Conservation (phyloP, 1,284 basidiomycete genomes). For the Mycosarcoma maydis region DNA sequence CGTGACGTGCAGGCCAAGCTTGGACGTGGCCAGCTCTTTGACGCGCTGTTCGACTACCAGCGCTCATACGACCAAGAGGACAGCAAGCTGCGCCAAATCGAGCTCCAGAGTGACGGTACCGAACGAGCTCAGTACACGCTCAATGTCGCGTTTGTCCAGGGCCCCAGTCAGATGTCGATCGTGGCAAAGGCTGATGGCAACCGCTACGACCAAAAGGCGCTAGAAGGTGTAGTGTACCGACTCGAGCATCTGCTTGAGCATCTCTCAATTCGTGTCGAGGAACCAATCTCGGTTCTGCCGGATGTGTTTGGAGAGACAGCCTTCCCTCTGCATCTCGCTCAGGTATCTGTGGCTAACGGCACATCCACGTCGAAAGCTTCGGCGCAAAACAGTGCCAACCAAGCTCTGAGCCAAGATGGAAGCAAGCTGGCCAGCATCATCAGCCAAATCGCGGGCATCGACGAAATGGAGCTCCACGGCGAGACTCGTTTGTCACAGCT, state of each 20-base stretch:
- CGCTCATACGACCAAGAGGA: constrained; percentile 14
- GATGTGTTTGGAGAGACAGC: not conserved
- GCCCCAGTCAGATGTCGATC: constrained; percentile 31
- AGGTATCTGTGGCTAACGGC: not conserved
- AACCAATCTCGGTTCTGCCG: constrained; percentile 17
- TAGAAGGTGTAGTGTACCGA: constrained; percentile 16
- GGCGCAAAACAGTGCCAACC: not conserved
- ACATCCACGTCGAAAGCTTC: not conserved
- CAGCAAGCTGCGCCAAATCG: constrained; percentile 5
- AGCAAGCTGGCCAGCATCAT: constrained; percentile 41
- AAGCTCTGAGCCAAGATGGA: constrained; percentile 28
- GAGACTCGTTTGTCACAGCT: constrained; percentile 46
- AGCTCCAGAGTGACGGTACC: constrained; percentile 8
- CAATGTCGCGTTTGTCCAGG: constrained; percentile 55
- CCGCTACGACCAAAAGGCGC: constrained; percentile 17
- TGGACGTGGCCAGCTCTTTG: constrained; percentile 43
- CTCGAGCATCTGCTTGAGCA: constrained; percentile 41
- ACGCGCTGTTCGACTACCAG: constrained; percentile 62
- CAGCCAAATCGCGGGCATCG: constrained; percentile 28
- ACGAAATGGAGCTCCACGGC: constrained; percentile 20
- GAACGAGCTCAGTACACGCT: constrained; percentile 53
- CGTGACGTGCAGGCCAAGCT: constrained; percentile 42
- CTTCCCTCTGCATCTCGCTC: constrained; percentile 19
- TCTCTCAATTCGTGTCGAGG: constrained; percentile 4
- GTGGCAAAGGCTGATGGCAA: constrained; percentile 42